These are phyloP conservation scores for Phytophthora foliorum DNA, from an alignment of 352 stramenopile species.

Conservation along the genomic window DNA sequence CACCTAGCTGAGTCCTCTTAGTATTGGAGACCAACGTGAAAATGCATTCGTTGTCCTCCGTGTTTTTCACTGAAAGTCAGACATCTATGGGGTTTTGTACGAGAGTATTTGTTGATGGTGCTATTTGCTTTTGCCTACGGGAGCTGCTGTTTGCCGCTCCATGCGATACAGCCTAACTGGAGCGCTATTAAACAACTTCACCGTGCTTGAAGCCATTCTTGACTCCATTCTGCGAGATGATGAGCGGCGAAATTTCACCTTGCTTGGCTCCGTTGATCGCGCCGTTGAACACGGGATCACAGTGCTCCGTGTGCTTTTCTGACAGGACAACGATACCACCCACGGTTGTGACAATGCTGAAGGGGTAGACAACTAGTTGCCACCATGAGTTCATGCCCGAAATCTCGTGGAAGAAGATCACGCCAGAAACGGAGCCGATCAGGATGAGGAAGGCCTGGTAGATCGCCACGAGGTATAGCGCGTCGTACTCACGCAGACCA, in stretches of 20 bases:
- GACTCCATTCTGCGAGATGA: conserved; percentile 43
- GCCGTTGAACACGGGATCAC: conserved; percentile 42
- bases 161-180: background rate
- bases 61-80: conserved; percentile 12
- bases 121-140: conserved; percentile 17
- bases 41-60: conserved; percentile 29
- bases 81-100: conserved; percentile 29
- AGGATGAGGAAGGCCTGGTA: conserved; percentile 89
- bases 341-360: conserved; percentile 84
- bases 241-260: conserved; percentile 59
- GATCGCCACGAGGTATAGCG: conserved; percentile 87
- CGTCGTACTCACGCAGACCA: conserved; percentile 87
- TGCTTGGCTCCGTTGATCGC: conserved; percentile 47
- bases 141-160: conserved; percentile 13
- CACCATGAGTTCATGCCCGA: conserved; percentile 86
- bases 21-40: conserved; percentile 19
- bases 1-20: conserved; percentile 10
- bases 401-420: conserved; percentile 92
- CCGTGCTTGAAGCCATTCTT: conserved; percentile 49
- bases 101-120: conserved; percentile 24
- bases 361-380: conserved; percentile 78
- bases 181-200: conserved; percentile 38
- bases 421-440: conserved; percentile 85
- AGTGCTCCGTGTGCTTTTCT: conserved; percentile 79
- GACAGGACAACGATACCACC: conserved; percentile 84